Conservation (phyloP, 768 basidiomycete genomes). For the Psilocybe cyanescens region DNA sequence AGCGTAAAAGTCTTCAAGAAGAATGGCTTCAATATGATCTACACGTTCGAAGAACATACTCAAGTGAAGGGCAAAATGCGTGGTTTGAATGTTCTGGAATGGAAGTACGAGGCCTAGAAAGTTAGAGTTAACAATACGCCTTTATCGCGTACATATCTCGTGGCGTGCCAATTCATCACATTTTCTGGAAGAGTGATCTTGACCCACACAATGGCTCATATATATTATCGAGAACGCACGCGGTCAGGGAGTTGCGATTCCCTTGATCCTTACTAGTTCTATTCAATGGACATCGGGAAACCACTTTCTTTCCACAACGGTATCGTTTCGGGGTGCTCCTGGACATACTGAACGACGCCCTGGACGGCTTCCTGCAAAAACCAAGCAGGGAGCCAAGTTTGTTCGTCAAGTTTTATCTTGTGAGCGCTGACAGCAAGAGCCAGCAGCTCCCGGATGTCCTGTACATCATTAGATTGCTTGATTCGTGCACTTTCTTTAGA, state of each 20-base stretch:
- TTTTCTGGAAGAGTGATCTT: no score
- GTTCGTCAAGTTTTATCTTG: slow-evolving; percentile 1
- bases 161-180: not conserved
- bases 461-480: slow-evolving; percentile 13
- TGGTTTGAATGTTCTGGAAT: slow-evolving; percentile 31
- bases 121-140: not conserved
- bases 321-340: slow-evolving; percentile 3
- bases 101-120: slow-evolving; percentile 21
- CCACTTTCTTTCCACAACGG: slow-evolving; percentile 1
- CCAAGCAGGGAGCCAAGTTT: slow-evolving; percentile 17
- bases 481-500: slow-evolving; percentile 12
- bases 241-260: not conserved
- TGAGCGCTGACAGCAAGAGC: slow-evolving; percentile 1
- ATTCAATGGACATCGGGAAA: not conserved
- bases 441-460: slow-evolving; percentile 21
- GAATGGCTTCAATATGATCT: slow-evolving; percentile 29
- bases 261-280: not conserved
- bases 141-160: not conserved
- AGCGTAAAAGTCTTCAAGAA: slow-evolving; percentile 62
- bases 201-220: no score
- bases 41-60: slow-evolving; percentile 17
- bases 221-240: not conserved
- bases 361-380: slow-evolving; percentile 19
- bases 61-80: slow-evolving; percentile 25
- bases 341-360: slow-evolving; percentile 8